A percentile compares a stretch with the other conserved stretches of the same genome.
phyloP scores from a whole-genome alignment of 768 basidiomycete species.

The Amanita rimosa region DNA sequence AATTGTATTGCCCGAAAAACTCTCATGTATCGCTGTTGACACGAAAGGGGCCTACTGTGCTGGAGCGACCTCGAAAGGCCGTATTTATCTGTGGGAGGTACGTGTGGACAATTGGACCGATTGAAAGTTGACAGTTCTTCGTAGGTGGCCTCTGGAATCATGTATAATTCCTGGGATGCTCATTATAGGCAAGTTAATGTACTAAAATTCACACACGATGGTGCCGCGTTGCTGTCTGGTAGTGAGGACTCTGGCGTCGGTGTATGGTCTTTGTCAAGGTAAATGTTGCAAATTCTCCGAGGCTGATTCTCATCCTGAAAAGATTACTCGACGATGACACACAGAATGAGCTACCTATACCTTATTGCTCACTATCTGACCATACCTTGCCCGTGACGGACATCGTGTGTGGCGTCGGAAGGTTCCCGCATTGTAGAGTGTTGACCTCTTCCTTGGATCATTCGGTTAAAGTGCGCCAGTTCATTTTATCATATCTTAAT shows the following conservation, averaged over 20 bases:
- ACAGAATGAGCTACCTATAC: constrained; percentile 67
- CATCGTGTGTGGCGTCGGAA: constrained; percentile 68
- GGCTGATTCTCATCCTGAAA: constrained; percentile 6
- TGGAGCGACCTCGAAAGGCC: constrained; percentile 79
- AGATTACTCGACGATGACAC: constrained; percentile 68
- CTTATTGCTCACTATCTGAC: constrained; percentile 75
- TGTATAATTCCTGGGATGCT: constrained; percentile 88
- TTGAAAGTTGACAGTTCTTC: constrained; percentile 4
- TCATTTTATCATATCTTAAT: constrained; percentile 4
- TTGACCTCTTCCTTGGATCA: constrained; percentile 82
- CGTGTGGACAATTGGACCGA: constrained; percentile 16
- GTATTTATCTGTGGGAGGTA: constrained; percentile 96
- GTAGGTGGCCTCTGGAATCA: constrained; percentile 86
- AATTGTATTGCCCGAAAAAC: constrained; percentile 82
- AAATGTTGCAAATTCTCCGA: constrained; percentile 18
- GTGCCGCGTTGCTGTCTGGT: constrained; percentile 69
- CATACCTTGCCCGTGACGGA: constrained; percentile 88
- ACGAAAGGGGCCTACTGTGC: constrained; percentile 67
- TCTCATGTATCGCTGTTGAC: constrained; percentile 73
- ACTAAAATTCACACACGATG: constrained; percentile 76
- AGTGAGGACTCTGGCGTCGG: constrained; percentile 85
- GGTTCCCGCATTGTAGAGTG: constrained; percentile 66
- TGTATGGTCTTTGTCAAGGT: constrained; percentile 89
- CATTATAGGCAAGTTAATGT: constrained; percentile 88
- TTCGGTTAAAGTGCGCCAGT: constrained; percentile 66